These are phyloP conservation scores for Polygonum maritimum DNA, from an alignment of 148 eudicot species.

Conservation along the genomic window DNA sequence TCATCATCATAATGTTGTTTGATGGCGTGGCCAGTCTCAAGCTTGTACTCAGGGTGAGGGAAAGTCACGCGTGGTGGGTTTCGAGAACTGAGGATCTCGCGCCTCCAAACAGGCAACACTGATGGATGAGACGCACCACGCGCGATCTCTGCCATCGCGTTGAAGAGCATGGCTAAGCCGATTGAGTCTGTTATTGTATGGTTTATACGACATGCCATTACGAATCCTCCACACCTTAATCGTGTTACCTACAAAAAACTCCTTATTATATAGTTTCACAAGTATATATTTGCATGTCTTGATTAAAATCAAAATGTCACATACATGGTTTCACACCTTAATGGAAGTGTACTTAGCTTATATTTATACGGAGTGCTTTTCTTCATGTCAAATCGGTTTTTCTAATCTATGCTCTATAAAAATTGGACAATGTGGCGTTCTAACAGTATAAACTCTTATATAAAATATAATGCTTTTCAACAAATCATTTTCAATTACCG, in stretches of 20 bases:
- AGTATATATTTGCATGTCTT: too few relatives aligned
- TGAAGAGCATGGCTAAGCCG: background rate
- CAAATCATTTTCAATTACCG: too few relatives aligned
- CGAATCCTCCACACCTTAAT: slow-evolving; percentile 9
- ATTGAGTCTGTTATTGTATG: background rate
- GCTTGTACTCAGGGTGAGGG: slow-evolving; percentile 3
- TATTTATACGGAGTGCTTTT: too few relatives aligned
- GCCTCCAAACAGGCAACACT: slow-evolving; percentile 6
- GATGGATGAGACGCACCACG: background rate
- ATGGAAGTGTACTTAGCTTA: too few relatives aligned
- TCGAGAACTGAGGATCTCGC: background rate
- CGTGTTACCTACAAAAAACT: slow-evolving; percentile 5
- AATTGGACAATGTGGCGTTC: too few relatives aligned
- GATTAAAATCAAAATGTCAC: too few relatives aligned
- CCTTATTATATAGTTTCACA: too few relatives aligned
- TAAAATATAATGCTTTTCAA: too few relatives aligned
- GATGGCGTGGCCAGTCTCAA: background rate
- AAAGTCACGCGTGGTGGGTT: slow-evolving; percentile 8
- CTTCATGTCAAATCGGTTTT: too few relatives aligned
- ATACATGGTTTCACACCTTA: too few relatives aligned
- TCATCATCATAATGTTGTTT: background rate
- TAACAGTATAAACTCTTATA: too few relatives aligned
- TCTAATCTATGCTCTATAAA: too few relatives aligned
- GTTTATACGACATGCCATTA: background rate
- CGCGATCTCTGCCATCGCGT: background rate